Conservation (phyloP, 83 land plant species). For the Isoetes engelmannii region DNA sequence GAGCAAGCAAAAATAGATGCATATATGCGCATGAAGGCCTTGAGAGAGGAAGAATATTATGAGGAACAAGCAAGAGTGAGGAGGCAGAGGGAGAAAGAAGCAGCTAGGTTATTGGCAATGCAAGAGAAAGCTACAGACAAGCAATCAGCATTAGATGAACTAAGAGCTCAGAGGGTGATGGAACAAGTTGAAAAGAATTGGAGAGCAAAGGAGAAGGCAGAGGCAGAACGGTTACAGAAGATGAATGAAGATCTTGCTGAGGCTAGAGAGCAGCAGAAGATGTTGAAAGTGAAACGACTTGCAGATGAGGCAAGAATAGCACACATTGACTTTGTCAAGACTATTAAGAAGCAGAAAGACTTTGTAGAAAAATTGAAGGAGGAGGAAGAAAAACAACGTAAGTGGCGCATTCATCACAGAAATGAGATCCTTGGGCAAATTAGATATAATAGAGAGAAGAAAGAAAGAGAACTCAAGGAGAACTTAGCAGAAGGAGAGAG, state of each 20-base stretch:
- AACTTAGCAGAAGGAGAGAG: constrained; percentile 33
- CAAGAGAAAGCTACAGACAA: constrained; percentile 37
- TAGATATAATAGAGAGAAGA: constrained; percentile 22
- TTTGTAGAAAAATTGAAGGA: constrained; percentile 9
- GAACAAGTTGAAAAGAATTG: constrained; percentile 38
- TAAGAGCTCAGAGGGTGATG: constrained; percentile 30
- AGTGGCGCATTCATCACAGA: constrained; percentile 18
- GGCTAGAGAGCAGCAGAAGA: constrained; percentile 39
- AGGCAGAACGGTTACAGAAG: constrained; percentile 27
- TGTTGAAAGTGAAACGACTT: constrained; percentile 28
- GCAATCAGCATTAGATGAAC: constrained; percentile 25
- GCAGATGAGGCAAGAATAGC: constrained; percentile 34
- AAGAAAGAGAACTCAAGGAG: constrained; percentile 9
- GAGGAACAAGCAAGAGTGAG: constrained; percentile 27
- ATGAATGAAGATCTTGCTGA: constrained; percentile 33
- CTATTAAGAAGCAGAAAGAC: constrained; percentile 27
- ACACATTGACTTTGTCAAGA: constrained; percentile 24
- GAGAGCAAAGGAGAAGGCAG: constrained; percentile 39
- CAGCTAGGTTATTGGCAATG: constrained; percentile 25
- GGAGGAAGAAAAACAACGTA: constrained; percentile 17
- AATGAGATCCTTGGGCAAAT: constrained; percentile 26
- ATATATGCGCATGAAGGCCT: constrained; percentile 27
- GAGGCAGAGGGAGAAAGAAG: constrained; percentile 26
- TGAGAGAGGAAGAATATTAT: constrained; percentile 23
- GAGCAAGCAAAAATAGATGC: constrained; percentile 24